Evolutionary conservation across 176 grass and related monocot genomes (phyloP).

Genomic region (Rhynchospora breviuscula): DNA sequence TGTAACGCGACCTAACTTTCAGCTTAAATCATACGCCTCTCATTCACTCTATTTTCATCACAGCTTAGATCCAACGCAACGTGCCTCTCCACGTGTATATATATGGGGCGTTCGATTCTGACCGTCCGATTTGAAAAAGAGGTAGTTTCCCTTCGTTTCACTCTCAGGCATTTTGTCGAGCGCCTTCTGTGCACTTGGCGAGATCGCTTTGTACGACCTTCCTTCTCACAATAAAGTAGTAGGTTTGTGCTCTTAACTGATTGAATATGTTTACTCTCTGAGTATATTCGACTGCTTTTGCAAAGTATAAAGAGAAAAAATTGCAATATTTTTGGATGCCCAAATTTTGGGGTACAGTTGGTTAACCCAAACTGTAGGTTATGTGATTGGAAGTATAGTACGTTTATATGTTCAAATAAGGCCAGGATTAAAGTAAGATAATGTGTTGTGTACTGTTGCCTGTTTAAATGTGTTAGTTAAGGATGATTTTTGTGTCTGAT

Average conservation of each 20-base stretch:
- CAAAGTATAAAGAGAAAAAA: not conserved
- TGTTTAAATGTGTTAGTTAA: too few species aligned
- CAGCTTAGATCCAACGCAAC: constrained; percentile 5
- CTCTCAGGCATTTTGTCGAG: not conserved
- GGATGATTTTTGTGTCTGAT: too few species aligned
- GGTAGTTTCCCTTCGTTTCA: not conserved
- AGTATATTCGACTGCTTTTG: not conserved
- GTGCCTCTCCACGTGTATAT: not conserved
- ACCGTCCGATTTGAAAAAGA: not conserved
- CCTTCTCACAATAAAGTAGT: not conserved
- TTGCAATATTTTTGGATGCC: not conserved
- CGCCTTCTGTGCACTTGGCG: not conserved
- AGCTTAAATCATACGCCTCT: not conserved
- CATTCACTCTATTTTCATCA: not conserved
- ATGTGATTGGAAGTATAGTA: not conserved
- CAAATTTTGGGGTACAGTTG: not conserved
- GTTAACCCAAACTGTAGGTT: not conserved
- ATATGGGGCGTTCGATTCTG: not conserved
- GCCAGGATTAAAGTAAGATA: not conserved
- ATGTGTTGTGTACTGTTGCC: not conserved
- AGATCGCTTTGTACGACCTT: not conserved
- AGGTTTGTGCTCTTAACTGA: not conserved
- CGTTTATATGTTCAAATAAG: not conserved
- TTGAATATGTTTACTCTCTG: not conserved
- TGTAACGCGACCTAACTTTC: not conserved